Evolutionary conservation across 2,329 filamentous ascomycete species (phyloP).

Genomic region (Basipetospora chlamydospora): DNA sequence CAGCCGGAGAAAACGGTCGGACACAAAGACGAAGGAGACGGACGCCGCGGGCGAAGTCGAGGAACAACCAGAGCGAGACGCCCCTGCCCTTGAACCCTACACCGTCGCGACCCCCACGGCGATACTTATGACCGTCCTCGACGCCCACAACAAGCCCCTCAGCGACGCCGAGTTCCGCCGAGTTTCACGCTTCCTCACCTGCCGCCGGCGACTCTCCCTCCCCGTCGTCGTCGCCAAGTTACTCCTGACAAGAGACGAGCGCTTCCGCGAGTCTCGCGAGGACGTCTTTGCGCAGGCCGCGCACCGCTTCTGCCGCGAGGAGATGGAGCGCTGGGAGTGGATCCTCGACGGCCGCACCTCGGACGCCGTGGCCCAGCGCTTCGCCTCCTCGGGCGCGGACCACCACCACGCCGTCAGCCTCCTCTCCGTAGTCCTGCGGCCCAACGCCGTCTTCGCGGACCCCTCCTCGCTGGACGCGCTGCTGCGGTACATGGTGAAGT

Average conservation of each 20-base stretch:
- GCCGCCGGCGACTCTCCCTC: neutral
- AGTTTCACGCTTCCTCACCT: neutral
- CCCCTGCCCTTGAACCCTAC: too few species aligned
- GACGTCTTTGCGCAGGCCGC: neutral
- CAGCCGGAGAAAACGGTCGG: too few species aligned
- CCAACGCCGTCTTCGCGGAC: constrained; percentile 1
- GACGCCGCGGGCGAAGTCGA: neutral
- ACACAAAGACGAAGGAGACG: neutral
- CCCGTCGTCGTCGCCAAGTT: neutral
- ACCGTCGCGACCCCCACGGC: neutral
- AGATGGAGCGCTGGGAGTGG: constrained; percentile 1
- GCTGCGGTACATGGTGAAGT: constrained; percentile 1
- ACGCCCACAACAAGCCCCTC: neutral
- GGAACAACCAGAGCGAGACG: neutral
- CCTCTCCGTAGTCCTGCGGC: neutral
- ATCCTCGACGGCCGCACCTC: constrained; percentile 1
- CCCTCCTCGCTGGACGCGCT: neutral
- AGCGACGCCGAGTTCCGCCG: constrained; percentile 1
- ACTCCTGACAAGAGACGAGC: constrained; percentile 1
- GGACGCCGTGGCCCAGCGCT: neutral
- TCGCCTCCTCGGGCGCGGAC: constrained; percentile 1
- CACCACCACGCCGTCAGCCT: neutral
- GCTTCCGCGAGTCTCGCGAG: neutral
- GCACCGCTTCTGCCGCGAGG: neutral
- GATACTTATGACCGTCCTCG: neutral